These are phyloP conservation scores for Stylosanthes scabra DNA, from an alignment of 331 rosid species.

Conservation along the genomic window DNA sequence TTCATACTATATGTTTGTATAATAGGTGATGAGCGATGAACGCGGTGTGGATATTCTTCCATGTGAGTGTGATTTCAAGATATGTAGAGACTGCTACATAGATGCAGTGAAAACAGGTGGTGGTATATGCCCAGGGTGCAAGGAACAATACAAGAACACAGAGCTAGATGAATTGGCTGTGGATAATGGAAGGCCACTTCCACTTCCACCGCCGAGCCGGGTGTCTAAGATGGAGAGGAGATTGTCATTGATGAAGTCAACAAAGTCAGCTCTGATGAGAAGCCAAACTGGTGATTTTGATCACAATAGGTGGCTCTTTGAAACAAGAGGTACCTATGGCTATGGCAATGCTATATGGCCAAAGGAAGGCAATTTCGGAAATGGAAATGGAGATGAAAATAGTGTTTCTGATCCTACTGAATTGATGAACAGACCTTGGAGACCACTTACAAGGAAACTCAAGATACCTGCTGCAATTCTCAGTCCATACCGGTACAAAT, in stretches of 20 bases:
- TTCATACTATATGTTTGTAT: too few species aligned
- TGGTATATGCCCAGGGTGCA: conserved; percentile 76
- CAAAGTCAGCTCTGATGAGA: conserved; percentile 61
- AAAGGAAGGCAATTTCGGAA: conserved; percentile 52
- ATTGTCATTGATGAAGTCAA: conserved; percentile 72
- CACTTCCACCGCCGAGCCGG: conserved; percentile 58
- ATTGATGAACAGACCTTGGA: conserved; percentile 63
- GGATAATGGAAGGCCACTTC: conserved; percentile 52
- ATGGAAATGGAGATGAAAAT: conserved; percentile 44
- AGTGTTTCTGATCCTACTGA: conserved; percentile 50
- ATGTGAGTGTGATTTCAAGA: conserved; percentile 87
- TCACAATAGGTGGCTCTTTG: conserved; percentile 79
- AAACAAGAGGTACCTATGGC: conserved; percentile 80
- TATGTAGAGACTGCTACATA: conserved; percentile 79
- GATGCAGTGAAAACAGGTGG: conserved; percentile 73
- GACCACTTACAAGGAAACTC: conserved; percentile 65
- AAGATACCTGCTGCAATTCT: conserved; percentile 75
- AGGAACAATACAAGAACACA: conserved; percentile 65
- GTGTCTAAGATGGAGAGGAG: conserved; percentile 77
- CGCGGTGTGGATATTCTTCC: conserved; percentile 80
- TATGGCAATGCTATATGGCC: conserved; percentile 86
- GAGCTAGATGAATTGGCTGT: conserved; percentile 54
- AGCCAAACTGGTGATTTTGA: conserved; percentile 75
- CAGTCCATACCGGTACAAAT: conserved; percentile 71
- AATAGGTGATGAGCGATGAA: conserved; percentile 72